phyloP scores from a whole-genome alignment of 176 grass and related monocot species.

The bread wheat (Triticum aestivum) region IWGSC_CS_RefSeq_v2.1 NC_057813.1:62448185-62448684 shows the following conservation, averaged over 20 bases:
- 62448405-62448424: constrained; percentile 47
- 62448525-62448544: constrained; percentile 39
- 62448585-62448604: constrained; percentile 48
- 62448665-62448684: constrained; percentile 27
- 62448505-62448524: constrained; percentile 43
- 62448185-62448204: constrained; percentile 29
- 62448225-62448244: constrained; percentile 64
- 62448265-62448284: constrained; percentile 35
- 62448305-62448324: constrained; percentile 26
- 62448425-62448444: constrained; percentile 45
- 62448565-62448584: constrained; percentile 5
- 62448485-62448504: constrained; percentile 54
- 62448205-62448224: neutral
- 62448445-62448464: constrained; percentile 36
- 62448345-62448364: constrained; percentile 19
- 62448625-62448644: neutral
- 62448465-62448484: constrained; percentile 39
- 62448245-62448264: constrained; percentile 60
- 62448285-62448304: constrained; percentile 65
- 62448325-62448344: constrained; percentile 55
- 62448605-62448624: constrained; percentile 38
- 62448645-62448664: neutral
- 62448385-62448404: constrained; percentile 47
- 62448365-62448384: constrained; percentile 2
- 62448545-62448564: neutral